Evolutionary conservation across 2,329 filamentous ascomycete genomes (phyloP), one percentile per base, ranked within the genome.

Genomic region (Myriosclerotinia duriaeana): DNA sequence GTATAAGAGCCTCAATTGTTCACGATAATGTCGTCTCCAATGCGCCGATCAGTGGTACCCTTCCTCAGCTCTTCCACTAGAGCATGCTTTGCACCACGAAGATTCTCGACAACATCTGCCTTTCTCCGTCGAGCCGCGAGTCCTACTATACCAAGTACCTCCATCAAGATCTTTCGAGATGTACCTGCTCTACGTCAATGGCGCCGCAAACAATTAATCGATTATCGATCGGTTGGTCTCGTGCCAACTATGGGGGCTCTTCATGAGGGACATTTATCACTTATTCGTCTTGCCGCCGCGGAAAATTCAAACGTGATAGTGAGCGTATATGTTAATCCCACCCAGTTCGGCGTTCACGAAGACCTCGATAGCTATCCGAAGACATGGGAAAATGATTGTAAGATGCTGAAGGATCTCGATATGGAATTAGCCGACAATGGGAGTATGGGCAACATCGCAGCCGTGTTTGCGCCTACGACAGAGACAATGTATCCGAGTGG

Each of bases 211-310:
- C 86, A 93, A 68, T 79, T 87, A 46, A 79, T 87, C 68, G 83
- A 87, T 74, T 85, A 89, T 72, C 86, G 89, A 66, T 88, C 88
- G 54, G 88, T 99, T 67, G 92, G 90, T 67, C 87, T 99, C 38
- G 93, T 99, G 46, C 95, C 95, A 1, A 99, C 95, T 42, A 98
- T 99, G 95, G 95, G 95, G 69, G 95, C 95, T 60, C 84, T 99
- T n/a, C 95, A 99, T 78, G 85, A 88, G 65, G 95, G 95, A 52
- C 95, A 99, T 79, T 79, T 97, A 62, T 90, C 91, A 4, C 85
- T 99, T 30, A 90, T 97, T 74, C 90, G 92, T 67, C 85, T 88
- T 72, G 95, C 95, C 3, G 93, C 93, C 1, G 82, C 83, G 58
- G 92, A 96, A 74, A 95, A 93, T 79, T 89, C 91, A 71, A 86